phyloP scores from a whole-genome alignment of 257 asterid genomes.

The Parsonsia alboflavescens region DNA sequence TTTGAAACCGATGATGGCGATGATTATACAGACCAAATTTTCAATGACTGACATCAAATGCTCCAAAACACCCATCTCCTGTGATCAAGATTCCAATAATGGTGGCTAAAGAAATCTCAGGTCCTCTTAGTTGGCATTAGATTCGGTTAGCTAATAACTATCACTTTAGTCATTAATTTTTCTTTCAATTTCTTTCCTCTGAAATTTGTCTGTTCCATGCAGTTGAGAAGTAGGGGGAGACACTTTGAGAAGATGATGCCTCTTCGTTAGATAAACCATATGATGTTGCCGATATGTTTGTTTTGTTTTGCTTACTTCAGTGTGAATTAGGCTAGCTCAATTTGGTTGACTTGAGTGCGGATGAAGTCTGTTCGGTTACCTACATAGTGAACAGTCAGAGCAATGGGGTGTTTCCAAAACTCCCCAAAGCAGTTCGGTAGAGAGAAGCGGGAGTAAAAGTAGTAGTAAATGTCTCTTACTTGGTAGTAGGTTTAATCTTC shows the following conservation, averaged over 20 bases:
- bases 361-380: too few species aligned
- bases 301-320: too few species aligned
- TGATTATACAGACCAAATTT: slow-evolving; percentile 22
- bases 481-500: too few species aligned
- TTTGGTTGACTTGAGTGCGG: too few species aligned
- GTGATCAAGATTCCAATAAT: background rate
- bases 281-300: slow-evolving; percentile 41
- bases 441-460: too few species aligned
- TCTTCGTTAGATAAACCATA: slow-evolving; percentile 11
- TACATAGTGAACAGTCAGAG: too few species aligned
- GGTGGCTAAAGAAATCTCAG: slow-evolving; percentile 23
- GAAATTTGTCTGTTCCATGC: slow-evolving; percentile 4
- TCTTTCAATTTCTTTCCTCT: background rate
- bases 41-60: slow-evolving; percentile 8
- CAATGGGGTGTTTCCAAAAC: too few species aligned
- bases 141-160: background rate
- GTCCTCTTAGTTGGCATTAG: slow-evolving; percentile 24
- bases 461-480: too few species aligned
- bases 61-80: too few species aligned
- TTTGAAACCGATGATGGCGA: slow-evolving; percentile 81
- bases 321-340: too few species aligned
- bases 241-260: slow-evolving; percentile 15
- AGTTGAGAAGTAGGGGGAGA: slow-evolving; percentile 23
- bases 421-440: too few species aligned
- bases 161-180: background rate